Conservation (phyloP, 108 stramenopile species). For the Cyclotella atomus region DNA sequence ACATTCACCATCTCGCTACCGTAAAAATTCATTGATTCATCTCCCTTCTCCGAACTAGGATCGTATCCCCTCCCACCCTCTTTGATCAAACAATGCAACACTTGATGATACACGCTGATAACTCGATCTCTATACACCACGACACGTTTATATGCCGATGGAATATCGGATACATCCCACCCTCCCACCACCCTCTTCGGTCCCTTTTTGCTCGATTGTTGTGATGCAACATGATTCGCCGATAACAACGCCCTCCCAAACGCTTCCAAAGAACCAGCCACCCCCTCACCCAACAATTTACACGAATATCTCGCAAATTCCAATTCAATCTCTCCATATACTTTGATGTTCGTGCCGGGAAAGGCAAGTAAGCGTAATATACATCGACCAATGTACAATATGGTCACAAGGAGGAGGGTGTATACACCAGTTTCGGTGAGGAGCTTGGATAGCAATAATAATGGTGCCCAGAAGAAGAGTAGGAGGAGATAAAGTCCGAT, state of each 20-base stretch:
- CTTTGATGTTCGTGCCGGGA: constrained; percentile 74
- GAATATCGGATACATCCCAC: constrained; percentile 38
- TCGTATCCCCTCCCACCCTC: constrained; percentile 44
- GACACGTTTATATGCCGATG: constrained; percentile 63
- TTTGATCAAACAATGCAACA: constrained; percentile 58
- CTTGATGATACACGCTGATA: constrained; percentile 70
- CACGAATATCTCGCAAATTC: constrained; percentile 86
- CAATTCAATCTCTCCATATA: constrained; percentile 74
- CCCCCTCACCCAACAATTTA: constrained; percentile 68
- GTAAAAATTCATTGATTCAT: background rate
- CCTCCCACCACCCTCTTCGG: background rate
- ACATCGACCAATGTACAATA: constrained; percentile 60
- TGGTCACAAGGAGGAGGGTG: constrained; percentile 4
- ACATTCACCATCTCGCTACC: constrained; percentile 5
- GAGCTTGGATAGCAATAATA: constrained; percentile 52
- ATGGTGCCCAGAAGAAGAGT: constrained; percentile 56
- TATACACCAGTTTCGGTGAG: constrained; percentile 80
- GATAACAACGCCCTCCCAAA: constrained; percentile 12
- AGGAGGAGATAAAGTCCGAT: constrained; percentile 44
- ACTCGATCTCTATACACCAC: constrained; percentile 71
- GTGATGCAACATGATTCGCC: background rate
- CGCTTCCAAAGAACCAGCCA: constrained; percentile 52
- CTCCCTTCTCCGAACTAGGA: background rate
- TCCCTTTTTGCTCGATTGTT: too few relatives aligned
- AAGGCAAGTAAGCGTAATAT: constrained; percentile 82